Evolutionary conservation across 805 yeast genomes (phyloP), one percentile per base, ranked within the genome.

Genomic region (Candida endomychidarum): DNA sequence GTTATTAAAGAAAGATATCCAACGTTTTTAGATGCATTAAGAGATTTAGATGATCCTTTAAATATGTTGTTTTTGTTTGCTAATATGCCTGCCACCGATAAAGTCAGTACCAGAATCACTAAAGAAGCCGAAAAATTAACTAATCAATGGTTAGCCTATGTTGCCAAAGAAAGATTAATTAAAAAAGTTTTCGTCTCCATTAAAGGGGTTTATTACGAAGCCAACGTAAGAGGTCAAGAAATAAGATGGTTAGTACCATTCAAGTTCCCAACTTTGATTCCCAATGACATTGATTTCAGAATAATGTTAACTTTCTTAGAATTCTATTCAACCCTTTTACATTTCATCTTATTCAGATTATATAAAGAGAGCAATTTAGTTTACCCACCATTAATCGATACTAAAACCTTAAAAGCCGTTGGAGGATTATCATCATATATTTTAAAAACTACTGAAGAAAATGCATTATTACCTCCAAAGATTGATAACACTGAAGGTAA

Each of bases 281-380:
- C 99, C 34, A 67, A 83, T 32, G 98, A 93, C 63, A 81, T 93
- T 44, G 99, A 93, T 67, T 91, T 93, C 73, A 78, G 93, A 65
- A 88, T 93, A 70, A 93, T 93, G 99, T 74, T 88, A 57, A 91
- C 98, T 1, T 93, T 93, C 67, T 76, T 93, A 58, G 99, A 93
- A 67, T 90, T 93, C 65, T 93, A 93, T 69, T 83, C 96, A 14
- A 91, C 98, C 18, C 68, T 93, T 52, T 66, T 90, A 56, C 96
- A 89, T 58, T 93, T 93, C 59, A 90, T 84, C 16, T 72, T 91
- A 40, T 93, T 60, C 75, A 85, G 86, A 61, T 75, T 93, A 47
- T 93, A 88, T 70, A 78, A 85, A 16, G 98, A 89, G 52, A 74
- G 83, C 23, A 90, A 83, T 47, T 77, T 93, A 56, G 81, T 86